phyloP scores from a whole-genome alignment of 2,329 filamentous ascomycete species.

The Ophiosphaerella herpotricha region DNA sequence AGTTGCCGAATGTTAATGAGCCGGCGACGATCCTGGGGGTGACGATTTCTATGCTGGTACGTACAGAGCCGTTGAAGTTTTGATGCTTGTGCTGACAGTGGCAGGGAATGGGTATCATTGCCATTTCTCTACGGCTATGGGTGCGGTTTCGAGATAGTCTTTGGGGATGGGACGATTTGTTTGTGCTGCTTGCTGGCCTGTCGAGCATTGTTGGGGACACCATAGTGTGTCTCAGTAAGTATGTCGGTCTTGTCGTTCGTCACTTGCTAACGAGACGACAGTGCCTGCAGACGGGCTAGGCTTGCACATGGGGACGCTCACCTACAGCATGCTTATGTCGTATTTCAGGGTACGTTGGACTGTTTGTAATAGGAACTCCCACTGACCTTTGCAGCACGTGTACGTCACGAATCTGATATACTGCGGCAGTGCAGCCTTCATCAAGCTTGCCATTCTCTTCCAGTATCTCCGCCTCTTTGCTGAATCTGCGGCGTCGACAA shows the following conservation, averaged over 20 bases:
- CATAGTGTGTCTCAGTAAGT: slow-evolving; percentile 40
- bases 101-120: slow-evolving; percentile 32
- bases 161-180: slow-evolving; percentile 45
- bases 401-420: slow-evolving; percentile 40
- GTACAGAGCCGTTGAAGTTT: slow-evolving; percentile 5
- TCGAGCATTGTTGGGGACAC: slow-evolving; percentile 30
- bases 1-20: slow-evolving; percentile 35
- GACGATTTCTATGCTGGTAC: slow-evolving; percentile 36
- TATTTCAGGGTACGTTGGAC: slow-evolving; percentile 37
- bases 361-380: background rate
- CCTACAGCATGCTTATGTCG: slow-evolving; percentile 7
- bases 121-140: slow-evolving; percentile 36
- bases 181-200: slow-evolving; percentile 35
- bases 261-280: slow-evolving; percentile 13
- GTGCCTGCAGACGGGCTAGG: slow-evolving; percentile 42
- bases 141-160: slow-evolving; percentile 32
- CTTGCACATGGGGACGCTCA: slow-evolving; percentile 37
- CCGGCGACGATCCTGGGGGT: slow-evolving; percentile 35
- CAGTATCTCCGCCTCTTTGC: slow-evolving; percentile 46
- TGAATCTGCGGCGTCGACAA: slow-evolving; percentile 16
- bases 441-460: slow-evolving; percentile 45
- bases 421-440: slow-evolving; percentile 36
- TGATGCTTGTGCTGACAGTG: slow-evolving; percentile 2
- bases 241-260: background rate
- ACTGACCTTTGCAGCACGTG: slow-evolving; percentile 27